Evolutionary conservation across 164 flowering plant species (phyloP).

Genomic region (Magnolia officinalis): DNA sequence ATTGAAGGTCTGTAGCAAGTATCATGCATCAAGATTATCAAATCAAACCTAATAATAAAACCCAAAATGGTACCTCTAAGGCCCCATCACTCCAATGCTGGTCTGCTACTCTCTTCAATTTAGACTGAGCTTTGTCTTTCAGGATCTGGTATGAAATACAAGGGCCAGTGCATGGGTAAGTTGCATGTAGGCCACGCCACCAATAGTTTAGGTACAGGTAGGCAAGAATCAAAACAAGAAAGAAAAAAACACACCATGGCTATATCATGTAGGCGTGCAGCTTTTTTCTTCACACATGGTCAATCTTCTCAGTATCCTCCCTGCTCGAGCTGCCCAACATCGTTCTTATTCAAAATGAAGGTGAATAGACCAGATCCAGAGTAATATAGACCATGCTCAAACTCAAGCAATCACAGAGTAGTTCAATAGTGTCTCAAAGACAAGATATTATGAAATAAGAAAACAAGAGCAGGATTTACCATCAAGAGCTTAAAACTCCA

Average conservation of each 20-base stretch:
- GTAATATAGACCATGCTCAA: neutral
- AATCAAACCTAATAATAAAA: neutral
- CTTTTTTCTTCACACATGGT: constrained; percentile 76
- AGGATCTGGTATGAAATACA: constrained; percentile 40
- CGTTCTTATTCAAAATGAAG: constrained; percentile 3
- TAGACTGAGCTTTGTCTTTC: constrained; percentile 70
- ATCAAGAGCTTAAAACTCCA: constrained; percentile 80
- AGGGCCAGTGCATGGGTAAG: neutral
- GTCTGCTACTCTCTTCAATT: constrained; percentile 77
- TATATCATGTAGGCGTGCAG: constrained; percentile 73
- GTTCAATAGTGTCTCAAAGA: neutral
- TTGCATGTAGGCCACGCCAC: neutral
- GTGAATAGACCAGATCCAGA: neutral
- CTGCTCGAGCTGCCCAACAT: constrained; percentile 72
- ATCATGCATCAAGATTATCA: constrained; percentile 3
- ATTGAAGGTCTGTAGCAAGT: neutral
- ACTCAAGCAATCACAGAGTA: neutral
- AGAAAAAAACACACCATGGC: constrained; percentile 51
- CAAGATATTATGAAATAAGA: neutral
- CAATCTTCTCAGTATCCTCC: constrained; percentile 86
- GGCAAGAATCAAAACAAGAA: neutral
- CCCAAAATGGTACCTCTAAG: constrained; percentile 53
- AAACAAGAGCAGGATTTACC: constrained; percentile 39
- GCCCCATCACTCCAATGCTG: constrained; percentile 98
- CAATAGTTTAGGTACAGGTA: constrained; percentile 1